Conservation (phyloP, 371 early-diverging fungal genomes). For the Paraphysoderma sedebokerense region DNA sequence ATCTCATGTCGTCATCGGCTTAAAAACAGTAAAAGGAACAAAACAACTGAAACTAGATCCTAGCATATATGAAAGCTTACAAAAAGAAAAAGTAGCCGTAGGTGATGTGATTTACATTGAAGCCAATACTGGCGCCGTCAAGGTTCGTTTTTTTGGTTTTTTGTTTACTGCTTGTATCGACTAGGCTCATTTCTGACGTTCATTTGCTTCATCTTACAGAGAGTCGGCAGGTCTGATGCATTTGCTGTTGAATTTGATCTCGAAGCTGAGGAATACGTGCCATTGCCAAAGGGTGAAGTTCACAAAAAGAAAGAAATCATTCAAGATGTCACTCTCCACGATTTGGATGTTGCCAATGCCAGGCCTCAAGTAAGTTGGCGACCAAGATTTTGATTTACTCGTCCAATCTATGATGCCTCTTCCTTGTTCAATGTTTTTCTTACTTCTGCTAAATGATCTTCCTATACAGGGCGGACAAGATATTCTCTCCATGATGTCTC, state of each 20-base stretch:
- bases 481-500: conserved; percentile 94
- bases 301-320: conserved; percentile 95
- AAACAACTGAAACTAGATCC: conserved; percentile 96
- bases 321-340: conserved; percentile 96
- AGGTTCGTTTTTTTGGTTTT: conserved; percentile 28
- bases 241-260: conserved; percentile 92
- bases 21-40: conserved; percentile 97
- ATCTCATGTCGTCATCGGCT: conserved; percentile 83
- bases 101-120: conserved; percentile 99
- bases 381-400: background rate
- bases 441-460: background rate
- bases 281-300: conserved; percentile 97
- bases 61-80: conserved; percentile 88
- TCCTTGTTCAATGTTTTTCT: too few relatives aligned
- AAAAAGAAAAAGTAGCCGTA: conserved; percentile 88
- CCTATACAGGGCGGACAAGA: conserved; percentile 71
- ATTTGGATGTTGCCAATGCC: conserved; percentile 97
- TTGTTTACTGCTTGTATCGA: background rate
- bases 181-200: background rate
- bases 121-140: conserved; percentile 92
- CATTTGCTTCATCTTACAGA: too few relatives aligned
- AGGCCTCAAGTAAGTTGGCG: conserved; percentile 45
- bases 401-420: background rate
- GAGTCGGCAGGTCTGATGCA: conserved; percentile 91
- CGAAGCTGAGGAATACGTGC: conserved; percentile 93